Conservation (phyloP, 2,329 filamentous ascomycete species). For the Trichophyton verrucosum region DNA sequence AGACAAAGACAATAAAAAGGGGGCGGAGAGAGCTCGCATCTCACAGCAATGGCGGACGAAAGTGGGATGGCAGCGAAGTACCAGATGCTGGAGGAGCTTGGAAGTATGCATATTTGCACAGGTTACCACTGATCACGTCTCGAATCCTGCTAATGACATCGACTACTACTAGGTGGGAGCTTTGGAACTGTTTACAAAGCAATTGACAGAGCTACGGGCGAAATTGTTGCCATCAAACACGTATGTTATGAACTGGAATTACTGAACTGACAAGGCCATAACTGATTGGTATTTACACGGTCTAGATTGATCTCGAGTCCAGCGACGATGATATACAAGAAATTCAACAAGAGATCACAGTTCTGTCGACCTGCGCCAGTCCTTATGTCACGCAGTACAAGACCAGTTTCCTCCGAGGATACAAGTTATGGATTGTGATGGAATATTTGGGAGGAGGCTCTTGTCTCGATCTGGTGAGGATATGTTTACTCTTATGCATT, state of each 20-base stretch:
- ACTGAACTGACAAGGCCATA: background rate
- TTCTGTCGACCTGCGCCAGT: conserved; percentile 88
- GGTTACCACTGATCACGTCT: background rate
- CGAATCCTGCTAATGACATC: background rate
- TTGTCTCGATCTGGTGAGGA: conserved; percentile 70
- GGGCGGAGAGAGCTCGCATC: background rate
- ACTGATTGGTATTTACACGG: conserved; percentile 1
- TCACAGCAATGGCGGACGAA: conserved; percentile 29
- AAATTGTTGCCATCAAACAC: conserved; percentile 93
- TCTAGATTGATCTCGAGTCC: conserved; percentile 92
- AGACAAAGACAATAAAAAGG: background rate
- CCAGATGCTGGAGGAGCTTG: conserved; percentile 90
- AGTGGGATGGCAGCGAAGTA: conserved; percentile 67
- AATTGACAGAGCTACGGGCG: conserved; percentile 78
- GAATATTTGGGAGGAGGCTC: conserved; percentile 93
- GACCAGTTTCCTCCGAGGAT: conserved; percentile 85
- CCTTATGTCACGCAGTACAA: conserved; percentile 94
- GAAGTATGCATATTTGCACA: conserved; percentile 51
- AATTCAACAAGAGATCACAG: conserved; percentile 92
- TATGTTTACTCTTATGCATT: background rate
- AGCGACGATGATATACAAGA: conserved; percentile 98
- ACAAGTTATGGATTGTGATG: conserved; percentile 99
- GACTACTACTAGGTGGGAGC: conserved; percentile 56
- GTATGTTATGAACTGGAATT: conserved; percentile 40
- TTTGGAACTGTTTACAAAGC: conserved; percentile 97